phyloP scores from a whole-genome alignment of 2,329 filamentous ascomycete genomes.

The Fusarium oxysporum region DNA sequence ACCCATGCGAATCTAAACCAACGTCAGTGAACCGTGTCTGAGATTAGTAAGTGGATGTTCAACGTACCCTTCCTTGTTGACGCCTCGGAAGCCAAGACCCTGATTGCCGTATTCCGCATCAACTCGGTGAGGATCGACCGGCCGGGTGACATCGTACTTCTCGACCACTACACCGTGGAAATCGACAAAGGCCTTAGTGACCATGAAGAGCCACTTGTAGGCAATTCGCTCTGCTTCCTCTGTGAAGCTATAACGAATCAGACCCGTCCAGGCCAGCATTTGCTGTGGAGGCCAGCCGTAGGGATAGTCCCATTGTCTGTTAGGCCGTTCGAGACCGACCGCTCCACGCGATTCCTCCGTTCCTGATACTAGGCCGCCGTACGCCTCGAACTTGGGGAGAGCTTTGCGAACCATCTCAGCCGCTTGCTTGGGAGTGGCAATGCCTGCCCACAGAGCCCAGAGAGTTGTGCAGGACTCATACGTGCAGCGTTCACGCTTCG shows the following conservation, averaged over 20 bases:
- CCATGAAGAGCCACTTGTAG: slow-evolving; percentile 99
- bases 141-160: slow-evolving; percentile 96
- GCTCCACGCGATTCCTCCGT: slow-evolving; percentile 88
- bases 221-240: slow-evolving; percentile 89
- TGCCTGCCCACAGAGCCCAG: slow-evolving; percentile 97
- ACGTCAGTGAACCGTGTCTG: slow-evolving; percentile 44
- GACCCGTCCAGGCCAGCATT: slow-evolving; percentile 95
- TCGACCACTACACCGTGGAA: slow-evolving; percentile 98
- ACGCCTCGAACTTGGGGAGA: slow-evolving; percentile 87
- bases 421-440: slow-evolving; percentile 88
- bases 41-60: not conserved
- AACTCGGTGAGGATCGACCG: slow-evolving; percentile 90
- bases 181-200: slow-evolving; percentile 97
- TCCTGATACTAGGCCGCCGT: slow-evolving; percentile 88
- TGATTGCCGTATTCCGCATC: slow-evolving; percentile 99
- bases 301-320: slow-evolving; percentile 98
- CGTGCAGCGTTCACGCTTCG: slow-evolving; percentile 79
- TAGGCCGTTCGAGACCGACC: slow-evolving; percentile 84
- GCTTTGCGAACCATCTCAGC: slow-evolving; percentile 82
- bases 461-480: slow-evolving; percentile 96
- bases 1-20: slow-evolving; percentile 91
- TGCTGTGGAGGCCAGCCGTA: slow-evolving; percentile 99
- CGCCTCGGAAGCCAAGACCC: slow-evolving; percentile 93
- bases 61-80: slow-evolving; percentile 88
- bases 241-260: slow-evolving; percentile 90